Conservation (phyloP, 371 early-diverging fungal species). For the Lichtheimia ramosa region DNA sequence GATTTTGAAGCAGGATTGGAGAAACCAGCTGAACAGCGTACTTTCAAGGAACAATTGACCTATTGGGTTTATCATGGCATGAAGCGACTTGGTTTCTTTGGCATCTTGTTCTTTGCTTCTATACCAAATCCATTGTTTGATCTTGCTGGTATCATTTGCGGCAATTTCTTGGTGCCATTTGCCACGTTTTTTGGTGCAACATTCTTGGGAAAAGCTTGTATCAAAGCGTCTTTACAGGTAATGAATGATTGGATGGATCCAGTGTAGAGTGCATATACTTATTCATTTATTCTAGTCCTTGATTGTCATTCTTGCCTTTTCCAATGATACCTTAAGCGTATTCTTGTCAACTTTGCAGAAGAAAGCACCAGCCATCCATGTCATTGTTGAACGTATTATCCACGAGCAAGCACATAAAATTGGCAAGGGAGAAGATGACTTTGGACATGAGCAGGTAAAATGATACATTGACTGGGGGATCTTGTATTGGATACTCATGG, state of each 20-base stretch:
- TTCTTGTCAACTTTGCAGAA: constrained; percentile 15
- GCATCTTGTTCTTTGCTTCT: constrained; percentile 89
- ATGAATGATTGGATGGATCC: background rate
- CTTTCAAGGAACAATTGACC: constrained; percentile 62
- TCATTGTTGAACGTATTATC: constrained; percentile 25
- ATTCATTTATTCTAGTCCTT: constrained; percentile 17
- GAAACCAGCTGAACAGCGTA: constrained; percentile 39
- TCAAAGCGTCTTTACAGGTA: constrained; percentile 85
- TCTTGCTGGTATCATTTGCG: constrained; percentile 92
- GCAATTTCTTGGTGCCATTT: constrained; percentile 86
- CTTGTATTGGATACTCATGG: constrained; percentile 15
- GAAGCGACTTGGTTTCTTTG: constrained; percentile 79
- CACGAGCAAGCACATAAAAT: constrained; percentile 31
- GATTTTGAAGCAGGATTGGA: constrained; percentile 56
- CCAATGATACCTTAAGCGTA: constrained; percentile 18
- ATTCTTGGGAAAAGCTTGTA: constrained; percentile 85
- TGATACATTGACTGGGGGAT: too few species aligned
- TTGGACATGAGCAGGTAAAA: constrained; percentile 13
- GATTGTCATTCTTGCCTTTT: constrained; percentile 27
- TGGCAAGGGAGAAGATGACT: constrained; percentile 11
- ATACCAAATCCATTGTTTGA: constrained; percentile 96
- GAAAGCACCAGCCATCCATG: constrained; percentile 24
- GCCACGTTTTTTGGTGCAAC: constrained; percentile 93
- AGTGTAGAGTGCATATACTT: background rate
- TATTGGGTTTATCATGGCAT: constrained; percentile 65